These are phyloP conservation scores for Salvia miltiorrhiza DNA, from an alignment of 257 asterid genomes.

Conservation along the genomic window DNA sequence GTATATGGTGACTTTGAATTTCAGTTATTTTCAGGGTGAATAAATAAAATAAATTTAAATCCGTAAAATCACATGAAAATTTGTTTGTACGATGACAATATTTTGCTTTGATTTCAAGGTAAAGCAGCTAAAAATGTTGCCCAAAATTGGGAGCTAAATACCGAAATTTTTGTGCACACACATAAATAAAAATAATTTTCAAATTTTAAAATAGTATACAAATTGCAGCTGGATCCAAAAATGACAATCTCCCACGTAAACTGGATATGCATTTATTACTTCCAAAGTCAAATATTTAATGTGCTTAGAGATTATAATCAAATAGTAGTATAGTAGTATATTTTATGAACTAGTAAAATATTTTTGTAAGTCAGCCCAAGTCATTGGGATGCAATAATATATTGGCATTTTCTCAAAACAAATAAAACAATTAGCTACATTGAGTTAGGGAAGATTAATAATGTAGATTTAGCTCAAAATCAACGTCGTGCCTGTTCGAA, in stretches of 20 bases:
- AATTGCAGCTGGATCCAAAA: conserved; percentile 10
- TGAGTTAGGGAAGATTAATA: too few species aligned
- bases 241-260: conserved; percentile 21
- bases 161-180: not conserved
- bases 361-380: conserved; percentile 19
- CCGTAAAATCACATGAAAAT: not conserved
- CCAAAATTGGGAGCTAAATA: not conserved
- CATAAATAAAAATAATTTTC: not conserved
- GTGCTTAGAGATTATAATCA: conserved; percentile 11
- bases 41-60: not conserved
- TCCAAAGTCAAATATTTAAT: conserved; percentile 19
- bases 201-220: not conserved
- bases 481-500: too few species aligned
- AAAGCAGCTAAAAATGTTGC: conserved; percentile 21
- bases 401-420: not conserved
- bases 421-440: too few species aligned
- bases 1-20: not conserved
- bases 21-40: not conserved
- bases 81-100: conserved; percentile 4
- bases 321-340: not conserved
- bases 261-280: conserved; percentile 18
- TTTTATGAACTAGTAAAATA: not conserved
- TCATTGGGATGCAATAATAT: not conserved
- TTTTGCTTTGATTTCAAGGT: conserved; percentile 19
- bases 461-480: too few species aligned